Percentiles rank a stretch among this genome's conserved stretches.
These are phyloP conservation scores for Puccinia novopanici DNA, from an alignment of 1,284 basidiomycete genomes.

Conservation along the genomic window DNA sequence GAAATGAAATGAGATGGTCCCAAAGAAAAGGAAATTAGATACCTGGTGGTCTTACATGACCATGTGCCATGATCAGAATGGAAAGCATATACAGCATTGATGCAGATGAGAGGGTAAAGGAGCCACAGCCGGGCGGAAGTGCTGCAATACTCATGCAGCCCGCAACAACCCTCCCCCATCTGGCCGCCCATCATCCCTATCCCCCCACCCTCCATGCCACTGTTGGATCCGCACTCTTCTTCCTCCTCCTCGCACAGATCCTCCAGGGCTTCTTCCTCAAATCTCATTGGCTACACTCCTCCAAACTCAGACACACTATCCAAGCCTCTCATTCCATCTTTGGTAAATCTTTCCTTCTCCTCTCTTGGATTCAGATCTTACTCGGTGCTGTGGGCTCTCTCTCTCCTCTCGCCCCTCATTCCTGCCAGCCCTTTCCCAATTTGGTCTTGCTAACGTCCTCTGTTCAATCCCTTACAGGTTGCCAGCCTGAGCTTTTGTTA, in stretches of 20 bases:
- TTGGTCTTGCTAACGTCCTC: slow-evolving; percentile 54
- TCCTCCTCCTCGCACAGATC: slow-evolving; percentile 65
- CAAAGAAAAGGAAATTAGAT: too few relatives aligned
- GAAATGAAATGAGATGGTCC: too few relatives aligned
- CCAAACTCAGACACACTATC: slow-evolving; percentile 71
- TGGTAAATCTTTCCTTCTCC: slow-evolving; percentile 79
- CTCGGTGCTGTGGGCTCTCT: too few relatives aligned
- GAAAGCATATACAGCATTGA: too few relatives aligned
- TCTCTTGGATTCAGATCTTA: slow-evolving; percentile 67
- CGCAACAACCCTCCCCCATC: slow-evolving; percentile 57
- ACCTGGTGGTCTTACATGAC: too few relatives aligned
- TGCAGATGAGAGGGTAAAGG: too few relatives aligned
- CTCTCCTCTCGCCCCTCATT: slow-evolving; percentile 62
- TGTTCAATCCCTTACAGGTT: slow-evolving; percentile 60
- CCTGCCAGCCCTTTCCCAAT: slow-evolving; percentile 60
- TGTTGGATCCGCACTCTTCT: slow-evolving; percentile 55
- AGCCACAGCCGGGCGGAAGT: too few relatives aligned
- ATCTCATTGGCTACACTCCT: slow-evolving; percentile 78
- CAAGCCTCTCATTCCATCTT: slow-evolving; percentile 75
- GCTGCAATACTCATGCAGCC: too few relatives aligned
- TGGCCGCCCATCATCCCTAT: slow-evolving; percentile 54
- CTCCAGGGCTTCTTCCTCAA: slow-evolving; percentile 84
- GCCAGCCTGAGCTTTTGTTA: slow-evolving; percentile 70
- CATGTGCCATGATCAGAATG: too few relatives aligned
- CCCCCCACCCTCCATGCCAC: slow-evolving; percentile 58